Evolutionary conservation across 2,329 filamentous ascomycete species (phyloP).

Genomic region (Hypoxylon sp.): DNA sequence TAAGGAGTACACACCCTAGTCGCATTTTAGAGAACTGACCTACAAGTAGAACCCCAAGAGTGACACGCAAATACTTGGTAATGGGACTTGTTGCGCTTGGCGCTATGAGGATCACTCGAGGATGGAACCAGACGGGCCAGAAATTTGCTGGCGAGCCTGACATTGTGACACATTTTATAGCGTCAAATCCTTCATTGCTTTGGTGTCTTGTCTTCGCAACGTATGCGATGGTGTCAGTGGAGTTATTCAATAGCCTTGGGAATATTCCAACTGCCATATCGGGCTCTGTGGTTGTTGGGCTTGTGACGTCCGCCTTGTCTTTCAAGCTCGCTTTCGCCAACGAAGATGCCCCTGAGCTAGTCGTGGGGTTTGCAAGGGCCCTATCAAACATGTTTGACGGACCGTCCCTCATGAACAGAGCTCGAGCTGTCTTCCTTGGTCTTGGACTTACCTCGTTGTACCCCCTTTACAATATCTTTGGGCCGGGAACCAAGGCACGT

Average conservation of each 20-base stretch:
- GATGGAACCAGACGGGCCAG: slow-evolving; percentile 98
- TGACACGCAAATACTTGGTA: slow-evolving; percentile 47
- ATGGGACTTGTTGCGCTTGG: slow-evolving; percentile 63
- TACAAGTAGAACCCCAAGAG: slow-evolving; percentile 37
- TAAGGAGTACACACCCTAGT: slow-evolving; percentile 30
- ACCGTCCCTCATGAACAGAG: slow-evolving; percentile 61
- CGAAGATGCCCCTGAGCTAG: slow-evolving; percentile 87
- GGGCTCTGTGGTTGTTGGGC: slow-evolving; percentile 56
- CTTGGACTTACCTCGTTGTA: slow-evolving; percentile 55
- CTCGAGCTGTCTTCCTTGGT: slow-evolving; percentile 63
- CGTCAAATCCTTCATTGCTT: slow-evolving; percentile 72
- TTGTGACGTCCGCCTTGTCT: slow-evolving; percentile 69
- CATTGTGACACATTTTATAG: slow-evolving; percentile 79
- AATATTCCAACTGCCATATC: slow-evolving; percentile 57
- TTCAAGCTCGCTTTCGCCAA: slow-evolving; percentile 94
- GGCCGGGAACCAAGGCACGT: slow-evolving; percentile 42
- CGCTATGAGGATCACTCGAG: slow-evolving; percentile 73
- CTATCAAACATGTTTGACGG: slow-evolving; percentile 57
- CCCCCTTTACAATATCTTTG: slow-evolving; percentile 56
- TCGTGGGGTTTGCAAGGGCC: slow-evolving; percentile 60
- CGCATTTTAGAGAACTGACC: slow-evolving; percentile 9
- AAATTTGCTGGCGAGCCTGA: slow-evolving; percentile 94
- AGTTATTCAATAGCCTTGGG: slow-evolving; percentile 57
- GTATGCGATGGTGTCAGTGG: slow-evolving; percentile 71
- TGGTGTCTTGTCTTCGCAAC: slow-evolving; percentile 79